phyloP scores from a whole-genome alignment of 1,284 basidiomycete species.

The Tilletiopsis washingtonensis region DNA sequence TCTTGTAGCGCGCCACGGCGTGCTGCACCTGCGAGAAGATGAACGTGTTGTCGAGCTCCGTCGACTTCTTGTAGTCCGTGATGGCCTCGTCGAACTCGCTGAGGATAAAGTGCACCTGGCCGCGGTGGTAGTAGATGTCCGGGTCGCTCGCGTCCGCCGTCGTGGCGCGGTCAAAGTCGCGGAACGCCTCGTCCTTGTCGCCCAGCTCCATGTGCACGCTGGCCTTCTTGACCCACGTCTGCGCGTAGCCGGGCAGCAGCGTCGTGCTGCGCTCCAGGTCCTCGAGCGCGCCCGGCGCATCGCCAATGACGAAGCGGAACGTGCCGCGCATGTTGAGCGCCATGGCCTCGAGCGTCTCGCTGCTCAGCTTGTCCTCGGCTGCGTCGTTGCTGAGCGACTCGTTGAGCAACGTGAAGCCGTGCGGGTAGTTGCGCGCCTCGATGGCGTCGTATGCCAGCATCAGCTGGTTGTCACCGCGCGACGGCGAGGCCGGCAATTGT shows the following conservation, averaged over 20 bases:
- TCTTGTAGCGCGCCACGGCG: constrained; percentile 95
- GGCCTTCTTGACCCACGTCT: constrained; percentile 93
- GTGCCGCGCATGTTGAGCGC: constrained; percentile 90
- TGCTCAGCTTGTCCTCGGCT: constrained; percentile 74
- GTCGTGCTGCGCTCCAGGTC: constrained; percentile 74
- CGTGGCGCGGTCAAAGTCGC: constrained; percentile 85
- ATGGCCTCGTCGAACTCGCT: constrained; percentile 79
- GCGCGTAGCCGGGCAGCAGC: constrained; percentile 68
- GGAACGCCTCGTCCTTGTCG: constrained; percentile 62
- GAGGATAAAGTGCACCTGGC: constrained; percentile 96
- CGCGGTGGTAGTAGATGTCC: constrained; percentile 98
- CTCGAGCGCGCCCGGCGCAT: constrained; percentile 72
- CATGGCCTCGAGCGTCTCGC: constrained; percentile 66
- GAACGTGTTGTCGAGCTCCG: constrained; percentile 70
- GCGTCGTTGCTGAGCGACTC: constrained; percentile 78
- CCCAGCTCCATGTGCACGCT: constrained; percentile 91
- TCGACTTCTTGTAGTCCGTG: constrained; percentile 82
- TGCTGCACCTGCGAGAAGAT: constrained; percentile 95
- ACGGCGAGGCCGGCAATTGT: constrained; percentile 64
- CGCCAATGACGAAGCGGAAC: constrained; percentile 89
- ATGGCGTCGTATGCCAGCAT: constrained; percentile 74
- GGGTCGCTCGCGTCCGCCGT: constrained; percentile 74
- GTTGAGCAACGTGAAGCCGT: constrained; percentile 70
- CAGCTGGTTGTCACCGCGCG: constrained; percentile 75
- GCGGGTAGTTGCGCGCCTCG: constrained; percentile 74